Evolutionary conservation across 495 filamentous ascomycete species (phyloP).

Genomic region (Aspergillus baeticus): DNA sequence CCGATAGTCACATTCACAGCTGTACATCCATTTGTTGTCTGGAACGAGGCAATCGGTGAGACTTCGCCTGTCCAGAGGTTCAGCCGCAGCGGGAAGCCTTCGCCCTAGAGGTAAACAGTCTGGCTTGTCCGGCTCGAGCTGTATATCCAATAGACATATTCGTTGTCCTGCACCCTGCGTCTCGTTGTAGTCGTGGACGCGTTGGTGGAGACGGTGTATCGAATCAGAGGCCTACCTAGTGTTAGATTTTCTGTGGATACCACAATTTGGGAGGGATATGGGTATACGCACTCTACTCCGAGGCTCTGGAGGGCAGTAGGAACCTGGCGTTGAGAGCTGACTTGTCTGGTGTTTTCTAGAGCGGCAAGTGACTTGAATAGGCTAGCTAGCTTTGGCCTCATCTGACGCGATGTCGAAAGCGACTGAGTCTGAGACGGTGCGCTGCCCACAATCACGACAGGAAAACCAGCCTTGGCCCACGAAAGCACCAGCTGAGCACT

Average conservation of each 20-base stretch:
- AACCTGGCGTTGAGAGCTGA: too few species aligned
- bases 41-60: neutral
- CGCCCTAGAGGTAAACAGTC: neutral
- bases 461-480: neutral
- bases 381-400: too few species aligned
- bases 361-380: too few species aligned
- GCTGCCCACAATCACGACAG: neutral
- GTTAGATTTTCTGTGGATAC: too few species aligned
- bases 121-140: neutral
- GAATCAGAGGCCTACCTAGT: neutral
- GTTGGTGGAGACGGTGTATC: neutral
- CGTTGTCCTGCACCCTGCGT: neutral
- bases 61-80: constrained; percentile 1
- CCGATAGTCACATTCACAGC: neutral
- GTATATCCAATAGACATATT: neutral
- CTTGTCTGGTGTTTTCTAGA: too few species aligned
- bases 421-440: neutral
- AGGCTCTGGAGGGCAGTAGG: too few species aligned
- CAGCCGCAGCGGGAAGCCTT: neutral
- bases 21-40: neutral
- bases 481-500: neutral
- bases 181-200: neutral
- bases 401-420: neutral
- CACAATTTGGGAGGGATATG: too few species aligned
- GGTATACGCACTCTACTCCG: too few species aligned